Base-by-base conservation (phyloP, 2,329 filamentous ascomycete species). In the Neonectria ditissima region DNA sequence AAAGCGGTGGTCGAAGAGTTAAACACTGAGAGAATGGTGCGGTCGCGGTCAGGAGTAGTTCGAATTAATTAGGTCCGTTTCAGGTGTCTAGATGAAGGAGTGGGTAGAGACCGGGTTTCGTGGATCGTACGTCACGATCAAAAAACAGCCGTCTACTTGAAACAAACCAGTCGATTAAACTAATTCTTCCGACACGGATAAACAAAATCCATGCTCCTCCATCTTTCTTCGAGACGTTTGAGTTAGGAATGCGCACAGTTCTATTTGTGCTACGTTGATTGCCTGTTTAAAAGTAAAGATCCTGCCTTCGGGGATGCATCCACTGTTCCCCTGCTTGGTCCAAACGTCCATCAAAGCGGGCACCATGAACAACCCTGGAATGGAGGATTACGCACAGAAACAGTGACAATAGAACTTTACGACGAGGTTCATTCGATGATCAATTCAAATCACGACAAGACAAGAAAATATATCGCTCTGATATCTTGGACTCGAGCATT, bases 51-150 rank as follows among this genome's bases (percentile, higher is more conserved):
- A 50, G 47, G 47, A 50, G 47, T 14, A 26, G 28, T 18, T 32
- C 47, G n/a, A 18, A 50, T 50, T 32, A 32, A 50, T 32, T 20
- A 34, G 22, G n/a, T 11, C 28, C 28, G 47, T 50, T 50, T 50
- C 47, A 32, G n/a, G 22, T 50, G 8, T 30, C 7, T 18, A 3
- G 10, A 32, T 20, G 47, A 37, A 37, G 34, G 26, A 48, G 47
- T 50, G 47, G 47, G n/a, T 20, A 14, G n/a, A 50, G 8, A 3
- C 47, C 8, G 26, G 47, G 47, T 18, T 34, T 20, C 18, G 47
- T 7, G n/a, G 28, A 48, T 48, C 18, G n/a, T 30, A 30, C 45
- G 45, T 48, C 24, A 18, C 26, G 2, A 30, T 30, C 24, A 48
- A 11, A n/a, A n/a, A 4, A 18, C 7, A 20, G 26, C 16, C 24